Base-by-base conservation (phyloP, 257 asterid species). In the Solanum lycopersicoides region DNA sequence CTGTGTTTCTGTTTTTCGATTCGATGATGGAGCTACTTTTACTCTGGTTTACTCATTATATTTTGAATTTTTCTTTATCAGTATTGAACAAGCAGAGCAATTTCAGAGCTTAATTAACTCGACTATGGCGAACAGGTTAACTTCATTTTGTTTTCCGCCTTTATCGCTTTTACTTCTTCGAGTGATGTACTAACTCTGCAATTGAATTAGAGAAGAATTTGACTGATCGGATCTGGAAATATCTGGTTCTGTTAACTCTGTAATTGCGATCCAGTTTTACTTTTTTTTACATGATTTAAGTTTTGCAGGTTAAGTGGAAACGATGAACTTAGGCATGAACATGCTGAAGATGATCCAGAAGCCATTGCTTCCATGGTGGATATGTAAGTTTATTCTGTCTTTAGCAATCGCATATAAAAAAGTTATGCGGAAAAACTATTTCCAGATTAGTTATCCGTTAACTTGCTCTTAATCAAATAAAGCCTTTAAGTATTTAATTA, bases 301-400 rank as follows among this genome's bases (percentile, higher is more conserved):
- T 80, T 88, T 86, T 86, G 59, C 93, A 95, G 98, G 88, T 88
- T 75, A 69, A 72, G 86, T 83, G 94, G 83, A 34, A 91, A 83
- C 39, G 59, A 47, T 23, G 89, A 89, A 83, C 88, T 88, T 75
- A 91, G 86, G 88, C 93, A 92, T 65, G 93, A 90, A 42, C 86
- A 91, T 12, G 94, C 95, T 16, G 95, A 90, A 28, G 95, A 92
- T 72, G 93, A 96, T 92, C 99, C 98, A 53, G 99, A 95, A 59
- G 89, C 90, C 56, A 93, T 94, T 20, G 97, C 93, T 68, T 89
- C 93, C 60, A 91, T 93, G 92, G 98, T 95, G 88, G 86, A 91
- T 63, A 93, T 89, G 98, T 95, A 90, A 90, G 98, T 87, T 74
- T 35, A 35, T 74, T 35, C n/a, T 88, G 75, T 85, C 25, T 59